Conservation (phyloP, 805 yeast species). For the Deakozyma indianensis region DNA sequence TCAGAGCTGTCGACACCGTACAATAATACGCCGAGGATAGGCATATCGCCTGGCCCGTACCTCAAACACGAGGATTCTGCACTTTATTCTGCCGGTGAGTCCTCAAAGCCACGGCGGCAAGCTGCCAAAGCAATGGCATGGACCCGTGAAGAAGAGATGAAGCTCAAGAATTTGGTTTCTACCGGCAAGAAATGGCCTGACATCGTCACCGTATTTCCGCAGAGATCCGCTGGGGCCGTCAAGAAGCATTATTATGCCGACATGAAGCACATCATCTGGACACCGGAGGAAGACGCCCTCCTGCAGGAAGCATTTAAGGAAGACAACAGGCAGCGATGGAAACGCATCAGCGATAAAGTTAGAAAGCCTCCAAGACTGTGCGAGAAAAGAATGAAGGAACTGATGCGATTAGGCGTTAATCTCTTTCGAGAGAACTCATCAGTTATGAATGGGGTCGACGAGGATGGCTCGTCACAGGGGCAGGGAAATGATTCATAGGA, state of each 20-base stretch:
- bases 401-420: conserved; percentile 2
- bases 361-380: conserved; percentile 16
- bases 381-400: conserved; percentile 13
- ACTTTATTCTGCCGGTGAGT: background rate
- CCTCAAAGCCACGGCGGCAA: background rate
- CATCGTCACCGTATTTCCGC: conserved; percentile 15
- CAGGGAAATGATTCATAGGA: too few relatives aligned
- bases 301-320: conserved; percentile 12
- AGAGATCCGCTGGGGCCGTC: conserved; percentile 18
- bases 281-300: conserved; percentile 13
- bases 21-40: background rate
- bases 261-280: conserved; percentile 17
- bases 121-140: conserved; percentile 6
- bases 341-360: conserved; percentile 12
- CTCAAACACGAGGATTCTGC: too few relatives aligned
- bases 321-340: conserved; percentile 15
- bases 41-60: background rate
- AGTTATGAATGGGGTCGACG: too few relatives aligned
- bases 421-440: too few relatives aligned
- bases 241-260: conserved; percentile 20
- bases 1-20: background rate
- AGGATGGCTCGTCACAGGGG: too few relatives aligned
- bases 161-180: conserved; percentile 13
- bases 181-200: conserved; percentile 16
- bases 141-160: conserved; percentile 10